phyloP scores from a whole-genome alignment of 1,139 yeast genomes.

The Candida sanyaensis region DNA sequence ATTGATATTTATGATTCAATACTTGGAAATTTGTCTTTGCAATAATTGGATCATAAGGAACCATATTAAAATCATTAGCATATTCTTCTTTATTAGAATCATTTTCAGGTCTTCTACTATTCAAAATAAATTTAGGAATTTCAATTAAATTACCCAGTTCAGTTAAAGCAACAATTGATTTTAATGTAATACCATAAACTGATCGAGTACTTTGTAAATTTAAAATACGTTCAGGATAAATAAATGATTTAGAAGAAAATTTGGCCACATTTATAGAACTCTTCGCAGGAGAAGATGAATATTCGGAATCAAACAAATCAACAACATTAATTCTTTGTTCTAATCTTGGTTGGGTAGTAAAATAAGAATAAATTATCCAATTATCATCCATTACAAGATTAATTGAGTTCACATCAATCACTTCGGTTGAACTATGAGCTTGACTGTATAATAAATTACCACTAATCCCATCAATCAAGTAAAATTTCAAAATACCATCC shows the following conservation, averaged over 20 bases:
- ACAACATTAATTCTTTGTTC: conserved; percentile 68
- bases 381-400: conserved; percentile 74
- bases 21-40: conserved; percentile 46
- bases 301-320: conserved; percentile 75
- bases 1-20: conserved; percentile 36
- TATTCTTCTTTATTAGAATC: conserved; percentile 56
- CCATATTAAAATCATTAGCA: conserved; percentile 57
- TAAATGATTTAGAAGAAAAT: conserved; percentile 55
- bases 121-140: conserved; percentile 67
- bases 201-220: conserved; percentile 63
- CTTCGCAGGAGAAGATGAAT: conserved; percentile 24
- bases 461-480: conserved; percentile 65
- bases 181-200: conserved; percentile 71
- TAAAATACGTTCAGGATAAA: conserved; percentile 57
- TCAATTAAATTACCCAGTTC: conserved; percentile 65
- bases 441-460: conserved; percentile 63
- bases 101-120: conserved; percentile 60
- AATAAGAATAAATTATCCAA: conserved; percentile 76
- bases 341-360: conserved; percentile 48
- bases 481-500: conserved; percentile 36
- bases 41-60: conserved; percentile 69
- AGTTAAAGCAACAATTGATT: conserved; percentile 63
- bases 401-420: conserved; percentile 39
- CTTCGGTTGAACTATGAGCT: conserved; percentile 41
- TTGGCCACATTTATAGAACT: conserved; percentile 23